Evolutionary conservation across 1,139 yeast genomes (phyloP), one percentile per base, ranked within the genome.

Genomic region (Entelexis sorbosivorans): DNA sequence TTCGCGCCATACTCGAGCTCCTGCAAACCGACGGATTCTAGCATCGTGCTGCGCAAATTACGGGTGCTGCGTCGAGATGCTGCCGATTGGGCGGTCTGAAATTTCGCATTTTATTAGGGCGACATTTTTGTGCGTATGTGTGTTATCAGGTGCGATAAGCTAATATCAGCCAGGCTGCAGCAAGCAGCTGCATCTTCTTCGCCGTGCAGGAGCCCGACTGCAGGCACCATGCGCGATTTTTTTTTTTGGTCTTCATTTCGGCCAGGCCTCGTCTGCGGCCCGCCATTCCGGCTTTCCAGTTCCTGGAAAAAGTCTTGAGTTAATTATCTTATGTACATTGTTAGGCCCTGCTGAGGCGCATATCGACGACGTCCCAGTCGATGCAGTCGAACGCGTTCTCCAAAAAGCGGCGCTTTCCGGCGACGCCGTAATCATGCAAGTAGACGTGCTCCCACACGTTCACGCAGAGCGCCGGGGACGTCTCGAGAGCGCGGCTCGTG

Each of bases 401-500:
- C 62, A 93, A 75, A 66, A 83, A 91, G 58, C 78, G 76, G 29
- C 79, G 75, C 70, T 81, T 84, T 40, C 95, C 95, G 46, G 72
- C 76, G 46, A 86, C 76, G 43, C 98, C 98, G 66, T 85, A 91
- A 67, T 93, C 98, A 32, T 75, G 69, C 54, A 88, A 65, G 66
- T 80, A 93, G 22, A 94, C 84, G 60, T 81, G 79, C 65, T 89
- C 95, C 96, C 97, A 91, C 58, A 82, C 75, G 64, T 79, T 85
- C 59, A 89, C 72, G 53, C 79, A 82, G 59, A 91, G 74, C 51
- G 91, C 68, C 3, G 98, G 98, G 28, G 40, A 42, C 31, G 43
- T 54, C 16, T 52, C 48, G 43, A 48, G 49, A 24, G 43, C 46
- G 2, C 44, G 20, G 35, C 48, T 40, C 13, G 52, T 47, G 22